Evolutionary conservation across 495 filamentous ascomycete species (phyloP), one percentile per base, ranked within the genome.

Genomic region (Poronia punctata): DNA sequence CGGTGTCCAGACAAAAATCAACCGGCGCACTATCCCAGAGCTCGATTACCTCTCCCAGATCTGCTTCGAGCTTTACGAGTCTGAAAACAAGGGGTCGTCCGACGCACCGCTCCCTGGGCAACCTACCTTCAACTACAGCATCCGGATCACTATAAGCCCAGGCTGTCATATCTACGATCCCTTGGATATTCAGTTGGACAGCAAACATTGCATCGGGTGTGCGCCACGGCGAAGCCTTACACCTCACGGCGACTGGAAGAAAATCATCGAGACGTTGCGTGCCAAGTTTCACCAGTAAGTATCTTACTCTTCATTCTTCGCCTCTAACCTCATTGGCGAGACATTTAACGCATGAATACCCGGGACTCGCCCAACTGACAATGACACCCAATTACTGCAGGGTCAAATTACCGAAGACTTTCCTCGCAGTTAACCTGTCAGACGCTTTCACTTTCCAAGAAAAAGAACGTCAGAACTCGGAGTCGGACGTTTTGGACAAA

Each of bases 11-110:
- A 92, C 89, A 17, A 96, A 96, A 64, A 78, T 79, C 50, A 82
- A 86, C 46, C 79, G 92, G 29, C 85, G 83, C 53, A 86, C 86
- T 20, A 98, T 98, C 48, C 92, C 92, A 0, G 92, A 98, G 58
- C 76, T 98, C 32, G 92, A 98, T 58, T 98, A 97, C 61, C 76
- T 98, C n/a, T 88, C 83, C 19, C 88, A 95, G 57, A 95, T 98
- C 52, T 90, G 84, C 58, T 98, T 98, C 50, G 92, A 98, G 64
- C 73, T 98, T 35, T 97, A 97, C 63, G 92, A 98, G 61, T 86
- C 86, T 35, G 84, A 88, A 54, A 86, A 90, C 46, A 79, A 78
- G 45, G 70, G 68, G 26, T 52, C 67, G 8, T 45, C 58, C 9
- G 64, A 70, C 40, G 66, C 59, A 19, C 56, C 68, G 1, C 57